Evolutionary conservation across 2,329 filamentous ascomycete genomes (phyloP).

Genomic region (Aureobasidium lini): DNA sequence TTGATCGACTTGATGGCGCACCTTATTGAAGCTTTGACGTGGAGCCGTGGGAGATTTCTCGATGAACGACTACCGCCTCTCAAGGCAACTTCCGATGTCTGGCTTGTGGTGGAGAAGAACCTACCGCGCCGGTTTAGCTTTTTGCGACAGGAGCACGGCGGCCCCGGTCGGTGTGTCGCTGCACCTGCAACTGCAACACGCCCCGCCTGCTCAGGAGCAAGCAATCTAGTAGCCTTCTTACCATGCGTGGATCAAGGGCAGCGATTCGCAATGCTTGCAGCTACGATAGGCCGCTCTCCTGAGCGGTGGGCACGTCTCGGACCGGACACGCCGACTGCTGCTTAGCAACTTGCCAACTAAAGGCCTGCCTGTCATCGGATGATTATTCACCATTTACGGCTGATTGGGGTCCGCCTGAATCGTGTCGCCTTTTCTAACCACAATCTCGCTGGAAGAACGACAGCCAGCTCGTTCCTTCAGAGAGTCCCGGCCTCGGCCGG

Average conservation of each 20-base stretch:
- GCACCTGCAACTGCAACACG: neutral
- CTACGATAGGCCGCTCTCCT: neutral
- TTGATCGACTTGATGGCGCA: slow-evolving; percentile 14
- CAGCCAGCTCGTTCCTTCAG: neutral
- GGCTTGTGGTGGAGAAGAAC: slow-evolving; percentile 8
- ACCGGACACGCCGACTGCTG: neutral
- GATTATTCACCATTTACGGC: neutral
- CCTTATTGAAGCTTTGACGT: slow-evolving; percentile 5
- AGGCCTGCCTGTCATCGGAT: neutral
- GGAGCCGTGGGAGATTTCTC: slow-evolving; percentile 3
- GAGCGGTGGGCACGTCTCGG: neutral
- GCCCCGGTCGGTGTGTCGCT: slow-evolving; percentile 10
- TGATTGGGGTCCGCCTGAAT: slow-evolving; percentile 8
- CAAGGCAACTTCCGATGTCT: slow-evolving; percentile 5
- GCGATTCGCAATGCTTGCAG: neutral
- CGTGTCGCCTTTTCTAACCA: neutral
- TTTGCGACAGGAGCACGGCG: slow-evolving; percentile 4
- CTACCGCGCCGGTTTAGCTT: slow-evolving; percentile 8
- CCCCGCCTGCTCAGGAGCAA: neutral
- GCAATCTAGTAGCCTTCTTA: neutral
- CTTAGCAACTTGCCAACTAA: neutral
- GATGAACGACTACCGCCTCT: neutral
- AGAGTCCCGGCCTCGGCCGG: neutral
- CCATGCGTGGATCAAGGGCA: neutral
- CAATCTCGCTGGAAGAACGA: slow-evolving; percentile 3